Evolutionary conservation across 768 basidiomycete species (phyloP), one percentile per base, ranked within the genome.

Genomic region (Pisolithus microcarpus): DNA sequence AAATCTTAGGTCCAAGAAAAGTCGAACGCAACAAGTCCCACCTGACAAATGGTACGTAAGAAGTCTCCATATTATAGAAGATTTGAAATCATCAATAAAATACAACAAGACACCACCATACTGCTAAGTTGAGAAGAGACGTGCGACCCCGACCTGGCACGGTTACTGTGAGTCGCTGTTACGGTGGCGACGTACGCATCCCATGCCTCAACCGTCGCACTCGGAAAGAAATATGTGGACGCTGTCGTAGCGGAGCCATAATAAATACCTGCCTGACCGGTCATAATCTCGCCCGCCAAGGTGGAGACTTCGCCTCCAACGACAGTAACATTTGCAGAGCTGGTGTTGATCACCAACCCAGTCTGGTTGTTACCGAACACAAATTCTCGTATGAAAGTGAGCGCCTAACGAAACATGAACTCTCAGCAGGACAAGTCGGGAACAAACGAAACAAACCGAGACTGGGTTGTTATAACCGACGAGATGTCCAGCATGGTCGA

Each of bases 321-420:
- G 38, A 77, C 75, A 3, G 61, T 44, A 36, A 57, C 57, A 10
- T 54, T 26, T 36, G 63, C 67, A 0, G 54, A 54, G 49, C 28
- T 19, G 5, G 58, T 53, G 8, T 61, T 59, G 19, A 62, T 67
- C 36, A 87, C 79, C 5, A 79, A 72, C 0, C 85, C 86, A 1
- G 80, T 80, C 30, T 67, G 51, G 63, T 85, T 83, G 50, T 65
- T 66, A 3, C 86, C 85, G 38, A 88, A 68, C 46, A 88, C 69
- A 55, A 87, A 88, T 53, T 88, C 82, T 18, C 80, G 78, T 13
- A 75, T 61, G 63, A 88, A 79, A 18, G 75, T 75, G 61, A 76
- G 73, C 5, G 79, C 82, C 85, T 87, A 54, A 18, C 7, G 0
- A 7, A 26, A 44, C 5, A 37, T 18, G 16, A 16, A 36, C 21